These are phyloP conservation scores for Botryotinia convoluta DNA, from an alignment of 2,329 filamentous ascomycete genomes.

Conservation along the genomic window DNA sequence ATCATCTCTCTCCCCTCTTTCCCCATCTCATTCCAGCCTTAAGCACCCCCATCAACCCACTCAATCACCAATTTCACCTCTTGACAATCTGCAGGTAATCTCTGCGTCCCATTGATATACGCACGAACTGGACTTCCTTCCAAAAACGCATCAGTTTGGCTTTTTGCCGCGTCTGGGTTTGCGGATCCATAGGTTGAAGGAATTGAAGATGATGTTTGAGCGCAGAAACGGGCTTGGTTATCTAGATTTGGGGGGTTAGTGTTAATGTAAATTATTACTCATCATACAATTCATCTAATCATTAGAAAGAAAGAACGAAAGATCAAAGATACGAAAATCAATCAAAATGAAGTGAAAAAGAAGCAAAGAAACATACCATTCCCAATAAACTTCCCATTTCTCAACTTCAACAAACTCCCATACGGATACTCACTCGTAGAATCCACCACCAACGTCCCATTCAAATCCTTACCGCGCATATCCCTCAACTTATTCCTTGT, in stretches of 20 bases:
- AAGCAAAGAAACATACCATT: not conserved
- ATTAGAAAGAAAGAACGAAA: not conserved
- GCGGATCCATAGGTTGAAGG: not conserved
- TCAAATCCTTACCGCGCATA: not conserved
- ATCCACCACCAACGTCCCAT: not conserved
- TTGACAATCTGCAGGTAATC: not conserved
- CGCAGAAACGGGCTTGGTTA: slow-evolving; percentile 10
- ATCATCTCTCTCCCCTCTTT: fast-evolving
- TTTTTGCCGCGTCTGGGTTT: not conserved
- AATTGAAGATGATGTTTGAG: not conserved
- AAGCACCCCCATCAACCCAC: slow-evolving; percentile 33
- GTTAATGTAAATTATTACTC: not conserved
- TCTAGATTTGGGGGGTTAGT: not conserved
- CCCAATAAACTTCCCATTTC: not conserved
- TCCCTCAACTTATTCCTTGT: not conserved
- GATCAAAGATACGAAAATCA: too few species aligned
- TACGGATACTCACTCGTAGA: slow-evolving; percentile 12
- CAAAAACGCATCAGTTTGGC: not conserved
- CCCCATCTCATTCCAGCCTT: not conserved
- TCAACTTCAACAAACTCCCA: slow-evolving; percentile 3
- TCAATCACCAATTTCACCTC: slow-evolving; percentile 16
- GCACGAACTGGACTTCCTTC: not conserved
- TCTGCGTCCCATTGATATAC: not conserved
- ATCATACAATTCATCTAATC: too few species aligned
- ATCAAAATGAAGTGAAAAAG: too few species aligned